Conservation (phyloP, 495 filamentous ascomycete genomes). For the Penicillium alfredii region DNA sequence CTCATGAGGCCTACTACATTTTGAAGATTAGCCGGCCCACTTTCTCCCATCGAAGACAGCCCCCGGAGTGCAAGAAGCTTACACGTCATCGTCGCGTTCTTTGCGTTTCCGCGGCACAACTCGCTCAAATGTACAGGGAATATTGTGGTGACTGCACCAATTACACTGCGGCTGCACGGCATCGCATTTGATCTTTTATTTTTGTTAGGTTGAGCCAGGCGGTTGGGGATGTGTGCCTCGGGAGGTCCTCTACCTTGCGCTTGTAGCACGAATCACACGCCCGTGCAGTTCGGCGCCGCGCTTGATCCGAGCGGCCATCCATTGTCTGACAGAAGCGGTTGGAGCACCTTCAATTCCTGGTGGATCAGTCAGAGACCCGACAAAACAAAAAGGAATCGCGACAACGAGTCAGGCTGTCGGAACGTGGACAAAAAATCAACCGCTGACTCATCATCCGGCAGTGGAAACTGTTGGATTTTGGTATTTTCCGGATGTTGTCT, state of each 20-base stretch:
- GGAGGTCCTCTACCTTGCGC: slow-evolving; percentile 34
- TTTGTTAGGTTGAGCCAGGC: neutral
- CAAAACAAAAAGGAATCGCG: too few relatives aligned
- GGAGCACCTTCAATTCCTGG: too few relatives aligned
- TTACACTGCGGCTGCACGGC: slow-evolving; percentile 39
- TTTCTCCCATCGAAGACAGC: too few relatives aligned
- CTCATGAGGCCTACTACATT: slow-evolving; percentile 18
- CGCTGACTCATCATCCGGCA: too few relatives aligned
- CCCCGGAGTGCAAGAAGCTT: slow-evolving; percentile 3
- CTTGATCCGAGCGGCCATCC: too few relatives aligned
- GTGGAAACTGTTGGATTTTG: too few relatives aligned
- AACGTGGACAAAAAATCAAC: too few relatives aligned
- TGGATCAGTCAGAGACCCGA: too few relatives aligned
- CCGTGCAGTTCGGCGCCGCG: slow-evolving; percentile 28
- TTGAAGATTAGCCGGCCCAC: too few relatives aligned
- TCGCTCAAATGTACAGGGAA: slow-evolving; percentile 43
- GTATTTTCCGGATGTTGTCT: too few relatives aligned
- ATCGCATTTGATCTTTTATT: slow-evolving; percentile 47
- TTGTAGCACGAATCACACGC: slow-evolving; percentile 49
- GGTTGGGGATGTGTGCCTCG: neutral
- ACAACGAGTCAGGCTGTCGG: too few relatives aligned
- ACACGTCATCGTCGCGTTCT: slow-evolving; percentile 16
- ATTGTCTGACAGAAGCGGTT: too few relatives aligned
- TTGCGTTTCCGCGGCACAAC: slow-evolving; percentile 33
- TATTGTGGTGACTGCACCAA: slow-evolving; percentile 49